Evolutionary conservation across 441 rosid species (phyloP).

Genomic region (Brassica balearica): DNA sequence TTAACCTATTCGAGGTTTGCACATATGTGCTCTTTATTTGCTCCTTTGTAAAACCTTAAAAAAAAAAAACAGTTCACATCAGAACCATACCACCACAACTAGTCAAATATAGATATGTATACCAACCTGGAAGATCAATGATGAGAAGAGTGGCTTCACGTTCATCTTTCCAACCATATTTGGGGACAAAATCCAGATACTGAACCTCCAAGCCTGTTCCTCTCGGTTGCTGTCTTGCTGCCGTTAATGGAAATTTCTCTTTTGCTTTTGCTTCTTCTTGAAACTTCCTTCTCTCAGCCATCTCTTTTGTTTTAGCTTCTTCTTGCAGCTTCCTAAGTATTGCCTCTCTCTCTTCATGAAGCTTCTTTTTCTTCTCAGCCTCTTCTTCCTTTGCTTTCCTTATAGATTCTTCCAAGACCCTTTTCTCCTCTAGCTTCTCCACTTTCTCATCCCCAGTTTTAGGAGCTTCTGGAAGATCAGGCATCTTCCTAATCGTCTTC

Average conservation of each 20-base stretch:
- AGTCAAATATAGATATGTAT: not conserved
- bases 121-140: conserved; percentile 58
- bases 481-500: conserved; percentile 43
- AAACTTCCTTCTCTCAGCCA: not conserved
- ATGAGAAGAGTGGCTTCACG: conserved; percentile 43
- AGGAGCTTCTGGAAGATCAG: conserved; percentile 31
- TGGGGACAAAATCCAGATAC: conserved; percentile 49
- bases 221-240: conserved; percentile 30
- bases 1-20: conserved; percentile 46
- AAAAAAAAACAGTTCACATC: conserved; percentile 11
- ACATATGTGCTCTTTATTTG: conserved; percentile 55
- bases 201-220: conserved; percentile 31
- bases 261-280: conserved; percentile 12
- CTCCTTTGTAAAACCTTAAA: conserved; percentile 55
- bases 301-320: conserved; percentile 23
- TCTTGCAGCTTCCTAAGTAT: conserved; percentile 37
- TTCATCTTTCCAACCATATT: conserved; percentile 49
- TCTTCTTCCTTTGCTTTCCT: conserved; percentile 37
- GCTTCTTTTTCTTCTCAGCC: conserved; percentile 31
- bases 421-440: conserved; percentile 43
- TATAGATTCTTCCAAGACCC: conserved; percentile 40
- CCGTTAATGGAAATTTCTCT: conserved; percentile 11
- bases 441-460: conserved; percentile 23
- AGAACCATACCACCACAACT: not conserved
- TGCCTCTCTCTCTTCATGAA: conserved; percentile 35